These are phyloP conservation scores for Platanthera zijinensis DNA, from an alignment of 106 monocot genomes.

Conservation along the genomic window DNA sequence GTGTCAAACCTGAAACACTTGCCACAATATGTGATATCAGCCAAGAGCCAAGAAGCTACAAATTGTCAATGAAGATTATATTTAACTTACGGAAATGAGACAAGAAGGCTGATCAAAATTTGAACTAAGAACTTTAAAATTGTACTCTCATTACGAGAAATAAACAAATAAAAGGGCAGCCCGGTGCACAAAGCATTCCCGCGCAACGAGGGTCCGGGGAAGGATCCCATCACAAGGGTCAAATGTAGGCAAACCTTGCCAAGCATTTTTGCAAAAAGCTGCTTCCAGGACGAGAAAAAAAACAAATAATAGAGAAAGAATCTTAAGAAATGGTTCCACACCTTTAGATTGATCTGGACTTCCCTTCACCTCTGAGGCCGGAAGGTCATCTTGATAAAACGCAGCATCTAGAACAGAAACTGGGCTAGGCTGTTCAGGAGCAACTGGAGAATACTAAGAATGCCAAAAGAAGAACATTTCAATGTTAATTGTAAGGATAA, in stretches of 20 bases:
- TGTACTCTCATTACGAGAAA: not conserved
- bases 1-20: not conserved
- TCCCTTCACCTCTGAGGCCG: not conserved
- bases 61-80: not conserved
- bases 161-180: not conserved
- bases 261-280: not conserved
- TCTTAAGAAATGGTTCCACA: not conserved
- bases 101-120: not conserved
- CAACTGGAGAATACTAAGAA: slow-evolving; percentile 22
- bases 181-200: too few species aligned
- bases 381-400: slow-evolving; percentile 38
- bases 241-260: too few species aligned
- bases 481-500: not conserved
- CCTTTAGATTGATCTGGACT: not conserved
- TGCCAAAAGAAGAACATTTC: not conserved
- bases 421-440: slow-evolving; percentile 51
- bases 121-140: not conserved
- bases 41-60: not conserved
- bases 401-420: slow-evolving; percentile 65
- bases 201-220: too few species aligned
- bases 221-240: too few species aligned
- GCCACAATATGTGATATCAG: not conserved
- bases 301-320: not conserved
- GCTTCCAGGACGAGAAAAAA: not conserved
- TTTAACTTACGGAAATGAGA: not conserved